phyloP scores from a whole-genome alignment of 2,329 filamentous ascomycete species.

The Fusarium agapanthi region DNA sequence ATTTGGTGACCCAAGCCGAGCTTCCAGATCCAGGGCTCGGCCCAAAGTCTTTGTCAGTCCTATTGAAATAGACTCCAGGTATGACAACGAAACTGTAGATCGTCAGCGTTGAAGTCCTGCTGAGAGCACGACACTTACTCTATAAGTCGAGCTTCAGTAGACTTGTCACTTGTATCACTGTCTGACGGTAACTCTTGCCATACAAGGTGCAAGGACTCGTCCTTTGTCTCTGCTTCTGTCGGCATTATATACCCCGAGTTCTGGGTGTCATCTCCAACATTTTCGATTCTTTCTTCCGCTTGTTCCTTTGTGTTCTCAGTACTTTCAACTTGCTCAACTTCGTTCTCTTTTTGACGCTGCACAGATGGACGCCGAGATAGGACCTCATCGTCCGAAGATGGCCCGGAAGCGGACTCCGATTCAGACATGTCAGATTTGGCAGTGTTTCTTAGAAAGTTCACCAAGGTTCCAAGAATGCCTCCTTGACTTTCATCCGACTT shows the following conservation, averaged over 20 bases:
- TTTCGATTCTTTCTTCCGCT: no score
- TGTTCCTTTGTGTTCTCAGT: no score
- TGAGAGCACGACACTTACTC: not conserved
- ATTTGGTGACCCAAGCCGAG: not conserved
- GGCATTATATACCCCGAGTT: no score
- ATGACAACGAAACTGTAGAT: not conserved
- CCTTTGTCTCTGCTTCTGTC: no score
- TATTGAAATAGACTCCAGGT: not conserved
- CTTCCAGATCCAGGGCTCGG: not conserved
- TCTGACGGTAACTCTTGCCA: not conserved
- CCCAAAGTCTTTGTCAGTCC: not conserved
- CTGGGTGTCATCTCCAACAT: no score
- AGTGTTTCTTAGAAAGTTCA: not conserved
- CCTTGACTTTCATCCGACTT: not conserved
- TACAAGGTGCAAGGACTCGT: not conserved
- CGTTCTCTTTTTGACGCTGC: no score
- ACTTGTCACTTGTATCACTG: no score
- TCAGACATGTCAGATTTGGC: not conserved
- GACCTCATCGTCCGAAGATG: not conserved
- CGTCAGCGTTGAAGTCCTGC: rapidly evolving
- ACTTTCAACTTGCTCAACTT: no score
- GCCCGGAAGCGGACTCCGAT: no score
- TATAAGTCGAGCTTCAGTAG: not conserved
- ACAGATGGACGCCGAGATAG: not conserved
- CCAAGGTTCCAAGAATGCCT: not conserved